phyloP scores from a whole-genome alignment of 2,329 filamentous ascomycete species.

The Pseudopyrenochaeta lycopersici region DNA sequence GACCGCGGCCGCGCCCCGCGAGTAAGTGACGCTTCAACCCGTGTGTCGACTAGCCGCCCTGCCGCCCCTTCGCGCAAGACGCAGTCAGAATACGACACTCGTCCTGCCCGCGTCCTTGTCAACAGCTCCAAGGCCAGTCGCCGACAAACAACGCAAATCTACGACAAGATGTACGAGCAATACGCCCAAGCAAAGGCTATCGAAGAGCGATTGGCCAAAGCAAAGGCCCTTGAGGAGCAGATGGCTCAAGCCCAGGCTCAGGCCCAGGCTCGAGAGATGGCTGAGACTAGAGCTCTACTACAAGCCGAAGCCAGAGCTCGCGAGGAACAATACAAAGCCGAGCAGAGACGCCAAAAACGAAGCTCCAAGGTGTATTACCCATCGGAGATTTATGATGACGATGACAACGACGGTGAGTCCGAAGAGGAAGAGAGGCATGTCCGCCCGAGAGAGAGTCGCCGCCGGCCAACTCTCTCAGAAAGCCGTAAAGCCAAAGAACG shows the following conservation, averaged over 20 bases:
- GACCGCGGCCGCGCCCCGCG: slow-evolving; percentile 19
- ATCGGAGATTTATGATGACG: slow-evolving; percentile 26
- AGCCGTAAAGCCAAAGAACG: slow-evolving; percentile 28
- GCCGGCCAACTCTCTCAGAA: slow-evolving; percentile 34
- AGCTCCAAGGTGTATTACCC: slow-evolving; percentile 21
- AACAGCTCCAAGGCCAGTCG: slow-evolving; percentile 33
- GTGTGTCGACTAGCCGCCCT: slow-evolving; percentile 41
- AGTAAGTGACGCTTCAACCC: slow-evolving; percentile 28
- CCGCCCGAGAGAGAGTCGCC: slow-evolving; percentile 18
- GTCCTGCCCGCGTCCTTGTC: slow-evolving; percentile 35
- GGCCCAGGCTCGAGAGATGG: not conserved
- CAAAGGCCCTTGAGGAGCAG: slow-evolving; percentile 5
- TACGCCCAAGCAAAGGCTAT: slow-evolving; percentile 5
- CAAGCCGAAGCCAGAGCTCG: not conserved
- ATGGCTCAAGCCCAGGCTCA: not conserved
- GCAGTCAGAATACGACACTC: slow-evolving; percentile 38
- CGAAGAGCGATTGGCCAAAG: slow-evolving; percentile 3
- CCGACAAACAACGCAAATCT: slow-evolving; percentile 40
- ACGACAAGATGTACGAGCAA: slow-evolving; percentile 29
- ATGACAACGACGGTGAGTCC: slow-evolving; percentile 19
- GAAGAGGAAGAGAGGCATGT: slow-evolving; percentile 10
- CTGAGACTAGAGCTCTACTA: not conserved
- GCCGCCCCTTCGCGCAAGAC: slow-evolving; percentile 46
- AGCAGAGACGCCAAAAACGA: slow-evolving; percentile 23
- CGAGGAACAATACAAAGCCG: slow-evolving; percentile 6